Evolutionary conservation across 495 filamentous ascomycete species (phyloP).

Genomic region (Chaetomium tenue): DNA sequence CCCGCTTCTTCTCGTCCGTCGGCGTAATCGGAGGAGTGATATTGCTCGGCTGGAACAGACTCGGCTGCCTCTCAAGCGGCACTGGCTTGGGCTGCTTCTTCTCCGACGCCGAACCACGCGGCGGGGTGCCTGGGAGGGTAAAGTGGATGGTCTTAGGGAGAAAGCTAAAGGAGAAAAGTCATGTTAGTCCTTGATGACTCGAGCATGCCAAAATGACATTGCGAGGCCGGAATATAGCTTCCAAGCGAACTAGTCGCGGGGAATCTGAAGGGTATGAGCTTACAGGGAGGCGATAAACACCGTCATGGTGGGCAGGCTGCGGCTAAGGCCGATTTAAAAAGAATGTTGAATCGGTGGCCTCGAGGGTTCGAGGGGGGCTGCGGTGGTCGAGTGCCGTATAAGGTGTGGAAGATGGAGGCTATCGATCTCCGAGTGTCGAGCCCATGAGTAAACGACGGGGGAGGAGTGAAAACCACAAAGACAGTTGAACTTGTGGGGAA

Average conservation of each 20-base stretch:
- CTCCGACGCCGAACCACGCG: constrained; percentile 36
- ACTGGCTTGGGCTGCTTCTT: constrained; percentile 35
- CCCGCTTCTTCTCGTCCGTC: constrained; percentile 52
- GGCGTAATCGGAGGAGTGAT: constrained; percentile 59
- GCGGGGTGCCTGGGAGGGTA: constrained; percentile 44
- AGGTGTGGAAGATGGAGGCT: constrained; percentile 7
- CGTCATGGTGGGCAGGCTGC: constrained; percentile 58
- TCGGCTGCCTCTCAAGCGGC: constrained; percentile 42
- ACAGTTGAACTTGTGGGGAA: neutral
- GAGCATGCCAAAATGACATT: neutral
- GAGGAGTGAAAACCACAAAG: neutral
- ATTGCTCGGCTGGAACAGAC: constrained; percentile 43
- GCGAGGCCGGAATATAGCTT: neutral
- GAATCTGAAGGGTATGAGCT: constrained; percentile 37
- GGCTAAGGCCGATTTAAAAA: neutral
- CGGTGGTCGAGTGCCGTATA: neutral
- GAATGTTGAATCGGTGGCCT: neutral
- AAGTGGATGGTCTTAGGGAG: constrained; percentile 90
- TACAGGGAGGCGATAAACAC: constrained; percentile 84
- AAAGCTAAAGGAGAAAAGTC: constrained; percentile 54
- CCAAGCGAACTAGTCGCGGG: neutral
- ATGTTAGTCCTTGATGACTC: neutral
- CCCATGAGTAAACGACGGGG: constrained; percentile 10
- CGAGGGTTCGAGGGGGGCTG: neutral
- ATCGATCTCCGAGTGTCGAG: constrained; percentile 17